Base-by-base conservation (phyloP, 2,329 filamentous ascomycete species). In the Hypoxylon sp. region DNA sequence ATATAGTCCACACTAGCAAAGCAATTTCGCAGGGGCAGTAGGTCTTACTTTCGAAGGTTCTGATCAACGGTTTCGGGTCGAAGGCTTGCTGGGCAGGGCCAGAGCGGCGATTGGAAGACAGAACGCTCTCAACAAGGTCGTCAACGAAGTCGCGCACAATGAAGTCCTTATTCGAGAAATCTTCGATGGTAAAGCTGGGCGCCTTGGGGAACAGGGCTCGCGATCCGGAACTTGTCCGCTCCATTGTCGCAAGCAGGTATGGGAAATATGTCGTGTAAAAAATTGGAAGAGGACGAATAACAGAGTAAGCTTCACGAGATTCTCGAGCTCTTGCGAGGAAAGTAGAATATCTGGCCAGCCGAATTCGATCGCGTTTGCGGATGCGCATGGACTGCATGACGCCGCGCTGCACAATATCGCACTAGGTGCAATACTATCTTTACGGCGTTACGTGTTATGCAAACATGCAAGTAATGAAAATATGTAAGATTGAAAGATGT, bases 121-220 rank as follows among this genome's bases (percentile, higher is more conserved):
- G 87, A 21, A 93, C 92, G 72, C 85, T 91, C 69, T 98, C 94
- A 53, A 95, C 96, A 62, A 99, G 89, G 54, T 90, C 88, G 78
- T 99, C 96, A 73, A 99, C 90, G 77, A 99, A 99, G 81, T 99
- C 96, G 75, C 97, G 94, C 71, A 98, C 95, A 69, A 98, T 97
- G 76, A 98, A 99, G 81, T 98, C 96, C 74, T 92, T 92, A 77
- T 85, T 92, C 61, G 92, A 92, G 80, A 94, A 93, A 81, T 94
- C 94, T 46, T 97, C 93, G 66, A 98, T 85, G 8, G 89, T 93
- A 82, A 97, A 97, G 78, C 86, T 91, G 65, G 93, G 92, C 39
- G 90, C 92, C 78, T 88, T 89, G 61, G 91, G 90, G 77, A 92
- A 95, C 76, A 94, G 85, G 71, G 89, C 85, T 80, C 89, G 86